A percentile compares a stretch with the other conserved stretches of the same genome.
Evolutionary conservation across 306 rosid genomes (phyloP).

Genomic region (Acmispon strigosus): DNA sequence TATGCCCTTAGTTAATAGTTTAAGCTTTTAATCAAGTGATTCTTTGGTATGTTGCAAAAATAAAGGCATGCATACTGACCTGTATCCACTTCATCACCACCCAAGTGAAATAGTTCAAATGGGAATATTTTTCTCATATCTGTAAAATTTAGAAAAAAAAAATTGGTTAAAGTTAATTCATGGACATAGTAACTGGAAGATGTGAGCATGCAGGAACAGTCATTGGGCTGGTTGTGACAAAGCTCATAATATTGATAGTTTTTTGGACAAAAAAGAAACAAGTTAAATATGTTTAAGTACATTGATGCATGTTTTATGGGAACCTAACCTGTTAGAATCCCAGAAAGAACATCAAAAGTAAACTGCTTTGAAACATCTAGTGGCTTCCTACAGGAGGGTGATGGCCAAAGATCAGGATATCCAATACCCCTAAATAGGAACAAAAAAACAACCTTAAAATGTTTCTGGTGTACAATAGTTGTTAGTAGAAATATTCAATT

Average conservation of each 20-base stretch:
- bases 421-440: conserved; percentile 70
- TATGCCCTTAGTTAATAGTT: neutral
- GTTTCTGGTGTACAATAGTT: neutral
- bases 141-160: conserved; percentile 32
- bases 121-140: conserved; percentile 94
- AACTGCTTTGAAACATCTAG: conserved; percentile 81
- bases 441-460: conserved; percentile 5
- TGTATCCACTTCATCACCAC: conserved; percentile 97
- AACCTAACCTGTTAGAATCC: conserved; percentile 75
- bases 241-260: neutral
- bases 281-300: neutral
- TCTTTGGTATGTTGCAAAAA: neutral
- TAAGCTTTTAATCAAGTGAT: conserved; percentile 9
- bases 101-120: conserved; percentile 96
- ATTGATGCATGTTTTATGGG: neutral
- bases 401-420: conserved; percentile 95
- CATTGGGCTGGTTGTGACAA: conserved; percentile 1
- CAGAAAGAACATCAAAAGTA: conserved; percentile 79
- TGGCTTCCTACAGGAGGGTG: conserved; percentile 74
- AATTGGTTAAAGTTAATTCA: neutral
- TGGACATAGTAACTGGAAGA: neutral
- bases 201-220: neutral
- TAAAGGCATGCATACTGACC: conserved; percentile 51
- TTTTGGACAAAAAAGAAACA: neutral
- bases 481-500: neutral